Conservation (phyloP, 164 flowering plant genomes). For the Berberis vulgaris region DNA sequence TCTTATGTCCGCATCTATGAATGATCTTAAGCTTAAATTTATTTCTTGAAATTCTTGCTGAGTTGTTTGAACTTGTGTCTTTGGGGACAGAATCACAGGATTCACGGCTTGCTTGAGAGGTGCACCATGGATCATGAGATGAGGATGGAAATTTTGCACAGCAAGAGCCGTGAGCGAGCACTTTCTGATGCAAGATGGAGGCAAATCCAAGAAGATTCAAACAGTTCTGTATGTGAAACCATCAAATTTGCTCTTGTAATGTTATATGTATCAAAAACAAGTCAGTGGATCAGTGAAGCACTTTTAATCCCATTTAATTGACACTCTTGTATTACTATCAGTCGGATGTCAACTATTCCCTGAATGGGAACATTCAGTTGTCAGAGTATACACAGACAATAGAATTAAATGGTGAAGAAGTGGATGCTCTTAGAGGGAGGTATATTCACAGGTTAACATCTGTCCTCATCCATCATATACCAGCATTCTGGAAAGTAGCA, state of each 20-base stretch:
- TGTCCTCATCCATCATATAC: conserved; percentile 82
- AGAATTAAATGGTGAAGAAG: conserved; percentile 54
- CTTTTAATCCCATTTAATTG: background rate
- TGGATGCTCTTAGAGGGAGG: conserved; percentile 80
- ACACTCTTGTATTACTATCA: conserved; percentile 27
- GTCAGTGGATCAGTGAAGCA: background rate
- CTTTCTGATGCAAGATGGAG: conserved; percentile 87
- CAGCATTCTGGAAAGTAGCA: conserved; percentile 94
- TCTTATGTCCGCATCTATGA: too few species aligned
- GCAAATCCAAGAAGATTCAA: conserved; percentile 62
- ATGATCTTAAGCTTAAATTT: too few species aligned
- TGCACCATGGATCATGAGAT: conserved; percentile 86
- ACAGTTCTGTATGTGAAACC: conserved; percentile 48
- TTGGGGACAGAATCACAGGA: conserved; percentile 66
- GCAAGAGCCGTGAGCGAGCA: conserved; percentile 68
- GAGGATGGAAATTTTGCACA: conserved; percentile 69
- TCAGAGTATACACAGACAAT: conserved; percentile 36
- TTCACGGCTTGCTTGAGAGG: conserved; percentile 85
- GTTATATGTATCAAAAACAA: background rate
- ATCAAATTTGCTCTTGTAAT: conserved; percentile 9
- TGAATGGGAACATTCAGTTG: conserved; percentile 23
- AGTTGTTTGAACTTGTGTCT: conserved; percentile 2
- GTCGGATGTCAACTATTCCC: conserved; percentile 51
- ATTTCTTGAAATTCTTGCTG: too few species aligned
- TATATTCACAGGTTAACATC: conserved; percentile 84